Evolutionary conservation across 345 rosid species (phyloP).

Genomic region (Salix udensis): DNA sequence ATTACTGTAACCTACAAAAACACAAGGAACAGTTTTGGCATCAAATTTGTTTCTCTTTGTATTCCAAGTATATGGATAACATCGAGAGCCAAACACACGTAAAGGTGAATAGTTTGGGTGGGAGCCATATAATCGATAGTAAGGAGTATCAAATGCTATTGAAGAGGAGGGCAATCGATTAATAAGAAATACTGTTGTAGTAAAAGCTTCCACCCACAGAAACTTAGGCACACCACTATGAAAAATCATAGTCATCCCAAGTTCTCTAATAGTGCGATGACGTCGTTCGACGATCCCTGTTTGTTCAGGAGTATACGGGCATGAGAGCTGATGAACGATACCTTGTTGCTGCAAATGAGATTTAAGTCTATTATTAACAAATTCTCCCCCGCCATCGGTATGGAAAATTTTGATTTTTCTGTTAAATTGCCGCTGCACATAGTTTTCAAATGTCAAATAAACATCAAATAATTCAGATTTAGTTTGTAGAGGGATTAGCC

Average conservation of each 20-base stretch:
- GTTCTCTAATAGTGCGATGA: not conserved
- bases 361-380: not conserved
- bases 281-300: not conserved
- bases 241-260: constrained; percentile 5
- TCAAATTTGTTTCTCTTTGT: no score
- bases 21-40: no score
- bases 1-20: not conserved
- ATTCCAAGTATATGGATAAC: not conserved
- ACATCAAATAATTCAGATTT: not conserved
- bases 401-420: not conserved
- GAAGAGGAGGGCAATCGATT: not conserved
- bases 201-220: not conserved
- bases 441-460: not conserved
- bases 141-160: not conserved
- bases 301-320: not conserved
- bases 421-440: not conserved
- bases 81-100: not conserved
- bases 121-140: not conserved
- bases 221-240: not conserved
- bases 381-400: not conserved
- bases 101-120: not conserved
- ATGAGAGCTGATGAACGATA: not conserved
- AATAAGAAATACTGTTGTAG: not conserved
- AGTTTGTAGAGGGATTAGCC: not conserved
- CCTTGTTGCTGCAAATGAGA: not conserved